A percentile compares a stretch with the other conserved stretches of the same genome.
Evolutionary conservation across 1,139 yeast species (phyloP).

Genomic region (Wickerhamomyces sp.): DNA sequence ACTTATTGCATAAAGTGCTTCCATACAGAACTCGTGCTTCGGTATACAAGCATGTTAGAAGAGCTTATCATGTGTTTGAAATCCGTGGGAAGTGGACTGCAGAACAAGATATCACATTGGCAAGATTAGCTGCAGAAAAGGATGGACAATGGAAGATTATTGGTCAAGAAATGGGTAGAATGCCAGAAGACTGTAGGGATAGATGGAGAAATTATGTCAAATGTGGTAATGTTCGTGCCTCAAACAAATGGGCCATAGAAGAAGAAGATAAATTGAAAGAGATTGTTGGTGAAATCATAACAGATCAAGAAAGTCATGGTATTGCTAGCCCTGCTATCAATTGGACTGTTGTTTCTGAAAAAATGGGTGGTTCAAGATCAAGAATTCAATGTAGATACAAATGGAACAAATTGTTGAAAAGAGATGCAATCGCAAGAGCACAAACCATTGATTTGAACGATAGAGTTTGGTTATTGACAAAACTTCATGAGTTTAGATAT

Average conservation of each 20-base stretch:
- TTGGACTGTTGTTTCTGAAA: slow-evolving; percentile 88
- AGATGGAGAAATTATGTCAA: slow-evolving; percentile 93
- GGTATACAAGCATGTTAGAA: slow-evolving; percentile 84
- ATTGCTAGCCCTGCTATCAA: slow-evolving; percentile 43
- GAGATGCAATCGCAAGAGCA: slow-evolving; percentile 50
- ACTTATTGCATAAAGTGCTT: slow-evolving; percentile 63
- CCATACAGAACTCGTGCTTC: slow-evolving; percentile 86
- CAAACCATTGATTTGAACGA: slow-evolving; percentile 46
- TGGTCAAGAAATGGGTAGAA: slow-evolving; percentile 73
- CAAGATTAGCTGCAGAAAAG: slow-evolving; percentile 55
- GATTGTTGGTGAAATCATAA: slow-evolving; percentile 43
- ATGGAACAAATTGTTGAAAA: slow-evolving; percentile 76
- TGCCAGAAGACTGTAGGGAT: slow-evolving; percentile 98
- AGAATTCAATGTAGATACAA: slow-evolving; percentile 93
- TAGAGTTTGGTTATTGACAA: slow-evolving; percentile 52
- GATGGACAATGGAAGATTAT: slow-evolving; percentile 85
- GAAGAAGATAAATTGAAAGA: slow-evolving; percentile 62
- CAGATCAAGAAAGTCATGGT: slow-evolving; percentile 19
- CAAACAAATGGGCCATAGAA: slow-evolving; percentile 71
- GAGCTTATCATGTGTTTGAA: slow-evolving; percentile 82
- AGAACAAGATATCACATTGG: slow-evolving; percentile 68
- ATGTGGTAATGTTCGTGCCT: slow-evolving; percentile 72
- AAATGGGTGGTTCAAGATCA: slow-evolving; percentile 83
- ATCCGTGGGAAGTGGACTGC: slow-evolving; percentile 87
- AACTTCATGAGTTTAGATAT: slow-evolving; percentile 44